Percentiles rank a stretch among this genome's conserved stretches.
phyloP scores from a whole-genome alignment of 768 basidiomycete genomes.

The Sistotremastrum niveocremeum region DNA sequence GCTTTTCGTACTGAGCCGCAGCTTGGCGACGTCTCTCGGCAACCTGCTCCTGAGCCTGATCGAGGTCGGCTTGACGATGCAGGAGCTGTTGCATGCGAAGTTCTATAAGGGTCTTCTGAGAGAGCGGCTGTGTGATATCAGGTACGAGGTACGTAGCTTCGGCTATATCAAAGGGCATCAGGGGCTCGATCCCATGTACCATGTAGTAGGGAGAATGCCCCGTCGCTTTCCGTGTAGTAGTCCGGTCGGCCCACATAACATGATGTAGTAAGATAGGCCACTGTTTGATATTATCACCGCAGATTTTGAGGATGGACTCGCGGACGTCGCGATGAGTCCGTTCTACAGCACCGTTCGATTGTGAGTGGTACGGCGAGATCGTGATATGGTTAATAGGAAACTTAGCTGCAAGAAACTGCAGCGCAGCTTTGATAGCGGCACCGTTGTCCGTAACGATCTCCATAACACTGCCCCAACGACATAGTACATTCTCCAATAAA shows the following conservation, averaged over 20 bases:
- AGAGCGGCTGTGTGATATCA: no score
- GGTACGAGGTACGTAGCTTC: conserved; percentile 20
- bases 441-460: conserved; percentile 18
- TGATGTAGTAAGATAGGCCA: conserved; percentile 18
- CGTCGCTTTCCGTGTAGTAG: conserved; percentile 15
- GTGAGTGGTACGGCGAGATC: conserved; percentile 16
- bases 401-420: conserved; percentile 9
- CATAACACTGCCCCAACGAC: conserved; percentile 12
- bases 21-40: no score
- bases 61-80: no score
- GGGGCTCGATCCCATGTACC: conserved; percentile 16
- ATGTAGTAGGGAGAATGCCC: conserved; percentile 21
- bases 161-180: conserved; percentile 17
- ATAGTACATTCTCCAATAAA: conserved; percentile 21
- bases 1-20: no score
- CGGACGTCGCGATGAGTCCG: conserved; percentile 15
- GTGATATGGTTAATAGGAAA: conserved; percentile 17
- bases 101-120: no score
- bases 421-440: conserved; percentile 17
- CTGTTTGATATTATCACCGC: conserved; percentile 8
- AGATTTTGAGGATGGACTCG: conserved; percentile 12
- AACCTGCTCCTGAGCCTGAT: no score
- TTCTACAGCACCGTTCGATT: conserved; percentile 21
- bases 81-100: no score
- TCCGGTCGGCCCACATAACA: conserved; percentile 15